These are phyloP conservation scores for Aspergillus pseudotamarii DNA, from an alignment of 2,329 filamentous ascomycete species.

Conservation along the genomic window DNA sequence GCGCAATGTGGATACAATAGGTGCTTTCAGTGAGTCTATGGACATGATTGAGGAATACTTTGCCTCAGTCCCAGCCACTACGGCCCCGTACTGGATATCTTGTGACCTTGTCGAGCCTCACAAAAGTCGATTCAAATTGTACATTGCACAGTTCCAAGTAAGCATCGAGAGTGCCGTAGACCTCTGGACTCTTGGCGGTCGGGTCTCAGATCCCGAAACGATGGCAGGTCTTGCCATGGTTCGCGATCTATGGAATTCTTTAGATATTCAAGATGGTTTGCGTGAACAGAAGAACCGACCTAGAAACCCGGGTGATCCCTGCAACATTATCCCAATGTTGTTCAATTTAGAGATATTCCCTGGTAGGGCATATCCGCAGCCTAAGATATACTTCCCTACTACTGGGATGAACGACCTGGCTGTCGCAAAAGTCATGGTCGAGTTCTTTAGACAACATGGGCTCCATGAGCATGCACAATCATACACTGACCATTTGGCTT, in stretches of 20 bases:
- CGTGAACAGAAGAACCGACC: constrained; percentile 13
- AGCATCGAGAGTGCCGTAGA: constrained; percentile 12
- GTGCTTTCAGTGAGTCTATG: background rate
- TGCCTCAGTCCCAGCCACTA: background rate
- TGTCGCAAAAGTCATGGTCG: constrained; percentile 7
- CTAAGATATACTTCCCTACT: constrained; percentile 18
- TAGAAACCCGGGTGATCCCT: constrained; percentile 9
- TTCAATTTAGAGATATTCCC: constrained; percentile 16
- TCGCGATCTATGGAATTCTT: constrained; percentile 18
- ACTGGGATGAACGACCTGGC: constrained; percentile 15
- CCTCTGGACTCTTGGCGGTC: constrained; percentile 25
- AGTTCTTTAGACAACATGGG: constrained; percentile 8
- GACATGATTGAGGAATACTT: constrained; percentile 12
- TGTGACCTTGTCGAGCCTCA: constrained; percentile 22
- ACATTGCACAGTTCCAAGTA: constrained; percentile 19
- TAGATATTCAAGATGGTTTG: constrained; percentile 15
- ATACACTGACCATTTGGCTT: constrained; percentile 12
- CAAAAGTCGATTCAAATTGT: constrained; percentile 24
- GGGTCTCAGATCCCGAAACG: constrained; percentile 12
- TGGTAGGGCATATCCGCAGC: background rate
- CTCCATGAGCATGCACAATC: constrained; percentile 8
- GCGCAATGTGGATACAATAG: constrained; percentile 4
- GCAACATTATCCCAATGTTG: constrained; percentile 11
- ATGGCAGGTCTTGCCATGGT: constrained; percentile 17
- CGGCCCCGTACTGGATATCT: constrained; percentile 11